Conservation (phyloP, 306 rosid species). For the Lithocarpus polystachyus region DNA sequence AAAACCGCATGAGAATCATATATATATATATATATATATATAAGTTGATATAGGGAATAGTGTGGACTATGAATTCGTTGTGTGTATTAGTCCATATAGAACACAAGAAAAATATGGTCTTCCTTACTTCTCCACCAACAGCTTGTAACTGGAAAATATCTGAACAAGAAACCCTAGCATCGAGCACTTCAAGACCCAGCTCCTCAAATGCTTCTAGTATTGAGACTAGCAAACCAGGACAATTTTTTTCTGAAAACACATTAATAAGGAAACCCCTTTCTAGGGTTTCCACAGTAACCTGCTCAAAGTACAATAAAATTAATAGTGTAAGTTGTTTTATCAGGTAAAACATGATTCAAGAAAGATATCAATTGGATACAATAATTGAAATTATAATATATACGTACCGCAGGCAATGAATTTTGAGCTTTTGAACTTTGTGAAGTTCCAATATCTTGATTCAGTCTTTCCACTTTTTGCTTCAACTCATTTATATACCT, state of each 20-base stretch:
- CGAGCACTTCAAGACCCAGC: slow-evolving; percentile 76
- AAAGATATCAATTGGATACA: neutral
- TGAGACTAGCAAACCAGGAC: slow-evolving; percentile 65
- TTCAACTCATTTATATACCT: slow-evolving; percentile 69
- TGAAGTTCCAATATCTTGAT: slow-evolving; percentile 43
- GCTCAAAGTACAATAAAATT: slow-evolving; percentile 15
- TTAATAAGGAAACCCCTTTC: slow-evolving; percentile 68
- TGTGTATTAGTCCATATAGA: neutral
- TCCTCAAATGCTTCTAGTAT: slow-evolving; percentile 78
- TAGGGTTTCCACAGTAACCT: slow-evolving; percentile 75
- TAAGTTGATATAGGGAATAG: neutral
- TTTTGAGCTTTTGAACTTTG: slow-evolving; percentile 35
- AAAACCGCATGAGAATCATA: neutral
- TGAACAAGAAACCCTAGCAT: slow-evolving; percentile 90
- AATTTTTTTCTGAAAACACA: slow-evolving; percentile 59
- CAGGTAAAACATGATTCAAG: neutral
- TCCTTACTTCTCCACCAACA: slow-evolving; percentile 75
- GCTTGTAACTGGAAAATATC: slow-evolving; percentile 80
- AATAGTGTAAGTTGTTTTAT: neutral
- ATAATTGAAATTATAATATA: neutral
- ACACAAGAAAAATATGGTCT: neutral
- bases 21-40: neutral
- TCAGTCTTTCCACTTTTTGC: slow-evolving; percentile 53
- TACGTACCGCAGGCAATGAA: slow-evolving; percentile 49
- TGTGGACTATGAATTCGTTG: neutral